Evolutionary conservation across 305 asterid genomes (phyloP).

Genomic region (Euphrasia arctica): DNA sequence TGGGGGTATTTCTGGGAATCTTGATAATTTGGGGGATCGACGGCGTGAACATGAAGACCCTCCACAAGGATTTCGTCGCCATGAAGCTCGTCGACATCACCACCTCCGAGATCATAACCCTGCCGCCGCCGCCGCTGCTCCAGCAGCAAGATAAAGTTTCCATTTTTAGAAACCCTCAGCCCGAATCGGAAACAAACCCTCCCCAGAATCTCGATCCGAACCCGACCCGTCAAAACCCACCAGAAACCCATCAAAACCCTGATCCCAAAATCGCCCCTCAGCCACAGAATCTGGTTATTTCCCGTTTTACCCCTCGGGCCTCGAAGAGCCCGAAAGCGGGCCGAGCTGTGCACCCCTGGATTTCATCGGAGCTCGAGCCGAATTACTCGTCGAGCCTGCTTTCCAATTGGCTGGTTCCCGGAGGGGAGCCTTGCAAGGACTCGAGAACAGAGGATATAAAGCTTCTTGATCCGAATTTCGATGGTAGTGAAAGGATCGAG

Average conservation of each 20-base stretch:
- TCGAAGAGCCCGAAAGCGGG: constrained; percentile 23
- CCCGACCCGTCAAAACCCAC: constrained; percentile 32
- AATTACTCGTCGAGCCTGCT: constrained; percentile 62
- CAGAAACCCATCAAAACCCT: constrained; percentile 29
- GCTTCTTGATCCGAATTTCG: constrained; percentile 37
- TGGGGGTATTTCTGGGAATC: constrained; percentile 63
- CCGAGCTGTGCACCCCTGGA: constrained; percentile 39
- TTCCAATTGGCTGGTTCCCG: constrained; percentile 59
- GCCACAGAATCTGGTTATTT: constrained; percentile 11
- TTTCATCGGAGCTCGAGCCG: constrained; percentile 57
- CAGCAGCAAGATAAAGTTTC: constrained; percentile 32
- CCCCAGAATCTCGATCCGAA: constrained; percentile 32
- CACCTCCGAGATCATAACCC: constrained; percentile 22
- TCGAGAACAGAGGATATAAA: constrained; percentile 62
- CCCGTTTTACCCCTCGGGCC: constrained; percentile 29
- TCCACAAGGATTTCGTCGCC: constrained; percentile 39
- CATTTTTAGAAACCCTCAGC: constrained; percentile 33
- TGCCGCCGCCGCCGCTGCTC: constrained; percentile 6
- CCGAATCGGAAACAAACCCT: constrained; percentile 21
- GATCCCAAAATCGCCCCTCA: constrained; percentile 25
- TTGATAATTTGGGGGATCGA: constrained; percentile 65
- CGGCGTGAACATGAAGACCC: constrained; percentile 37
- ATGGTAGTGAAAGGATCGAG: constrained; percentile 27
- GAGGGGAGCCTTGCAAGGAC: constrained; percentile 66
- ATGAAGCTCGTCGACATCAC: constrained; percentile 33